Evolutionary conservation across 495 filamentous ascomycete species (phyloP).

Genomic region (Aspergillus campestris): DNA sequence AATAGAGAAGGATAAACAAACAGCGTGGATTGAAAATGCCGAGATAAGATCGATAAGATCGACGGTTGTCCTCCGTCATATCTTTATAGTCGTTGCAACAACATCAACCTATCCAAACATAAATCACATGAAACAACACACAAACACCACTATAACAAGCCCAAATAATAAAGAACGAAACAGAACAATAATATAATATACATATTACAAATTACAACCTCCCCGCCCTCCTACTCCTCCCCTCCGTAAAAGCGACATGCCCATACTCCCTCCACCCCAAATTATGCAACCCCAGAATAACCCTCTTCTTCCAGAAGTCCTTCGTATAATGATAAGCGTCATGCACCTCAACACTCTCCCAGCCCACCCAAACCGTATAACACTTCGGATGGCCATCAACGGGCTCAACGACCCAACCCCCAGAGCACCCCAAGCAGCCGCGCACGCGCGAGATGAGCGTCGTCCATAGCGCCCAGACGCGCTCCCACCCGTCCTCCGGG

Average conservation of each 20-base stretch:
- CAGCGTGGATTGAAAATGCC: no score
- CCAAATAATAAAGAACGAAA: no score
- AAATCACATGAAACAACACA: no score
- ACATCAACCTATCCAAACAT: no score
- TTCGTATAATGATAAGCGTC: conserved; percentile 18
- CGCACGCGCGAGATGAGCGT: conserved; percentile 13
- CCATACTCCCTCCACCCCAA: conserved; percentile 15
- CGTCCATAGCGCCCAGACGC: conserved; percentile 20
- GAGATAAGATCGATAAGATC: no score
- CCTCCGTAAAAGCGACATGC: conserved; percentile 13
- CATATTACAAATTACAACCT: conserved; percentile 12
- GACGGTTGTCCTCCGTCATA: no score
- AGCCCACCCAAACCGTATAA: conserved; percentile 18
- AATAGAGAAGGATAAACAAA: no score
- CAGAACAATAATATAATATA: no score
- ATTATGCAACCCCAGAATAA: conserved; percentile 16
- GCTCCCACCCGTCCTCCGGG: conserved; percentile 9
- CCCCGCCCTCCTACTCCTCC: conserved; percentile 26
- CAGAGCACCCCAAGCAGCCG: conserved; percentile 17
- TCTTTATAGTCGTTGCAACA: no score
- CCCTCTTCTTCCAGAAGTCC: conserved; percentile 11
- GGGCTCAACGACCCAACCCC: conserved; percentile 20
- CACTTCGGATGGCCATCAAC: conserved; percentile 8
- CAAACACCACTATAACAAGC: no score
- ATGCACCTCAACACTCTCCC: conserved; percentile 16